Evolutionary conservation across 1,139 yeast genomes (phyloP), one percentile per base, ranked within the genome.

Genomic region (Debaryomyces subglobosus): DNA sequence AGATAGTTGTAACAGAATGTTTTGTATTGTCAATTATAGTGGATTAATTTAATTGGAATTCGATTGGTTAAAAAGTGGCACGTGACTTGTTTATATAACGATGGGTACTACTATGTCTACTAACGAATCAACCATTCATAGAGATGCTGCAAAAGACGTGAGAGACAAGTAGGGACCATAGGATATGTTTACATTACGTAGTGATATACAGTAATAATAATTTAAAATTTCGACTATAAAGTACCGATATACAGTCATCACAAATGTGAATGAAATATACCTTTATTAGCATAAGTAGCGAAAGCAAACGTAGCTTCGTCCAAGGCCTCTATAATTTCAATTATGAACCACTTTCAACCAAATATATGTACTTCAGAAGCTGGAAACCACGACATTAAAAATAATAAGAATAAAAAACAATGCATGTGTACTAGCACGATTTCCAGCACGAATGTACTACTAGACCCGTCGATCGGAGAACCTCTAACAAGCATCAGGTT

Each of bases 401-500:
- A 37, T 32, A 32, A 35, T 15, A 33, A 23, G 23, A 32, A 32
- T 15, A 20, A 37, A 36, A 37, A 24, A 15, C 30, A 25, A 37
- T 37, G 40, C 40, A 37, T 23, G 20, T n/a, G 40, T 23, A 15
- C 40, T 37, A 10, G n/a, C 32, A 35, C 27, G 25, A 35, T 35
- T 23, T 32, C 39, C 39, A 12, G 27, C 23, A 35, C 27, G 27
- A 25, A 3, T 25, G n/a, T n/a, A 32, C 32, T 9, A 13, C 9
- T 10, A 35, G 37, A 9, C 24, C 13, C 23, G 29, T 13, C 5
- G 34, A 23, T 10, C 29, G 15, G 24, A 5, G 5, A 8, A 21
- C 8, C 24, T 10, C 59, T 71, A 84, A 59, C 81, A 78, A 44
- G 89, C 87, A 65, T 87, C 91, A 36, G 86, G 84, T 66, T 89